Evolutionary conservation across 257 asterid species (phyloP).

Genomic region (Primulina eburnea): DNA sequence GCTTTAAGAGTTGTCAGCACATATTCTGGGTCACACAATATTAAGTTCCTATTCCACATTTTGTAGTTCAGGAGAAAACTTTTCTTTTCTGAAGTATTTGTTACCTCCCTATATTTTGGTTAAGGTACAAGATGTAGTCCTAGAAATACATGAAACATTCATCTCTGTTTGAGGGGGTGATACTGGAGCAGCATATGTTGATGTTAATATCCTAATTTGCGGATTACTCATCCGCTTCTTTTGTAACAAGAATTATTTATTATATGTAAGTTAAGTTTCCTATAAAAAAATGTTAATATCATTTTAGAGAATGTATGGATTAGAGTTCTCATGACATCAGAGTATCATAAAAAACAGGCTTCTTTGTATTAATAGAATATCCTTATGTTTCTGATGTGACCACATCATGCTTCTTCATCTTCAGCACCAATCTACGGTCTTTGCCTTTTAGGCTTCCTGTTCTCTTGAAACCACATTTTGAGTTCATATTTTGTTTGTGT

Average conservation of each 20-base stretch:
- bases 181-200: not conserved
- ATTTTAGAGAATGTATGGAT: not conserved
- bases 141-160: constrained; percentile 1
- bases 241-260: no score
- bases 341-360: not conserved
- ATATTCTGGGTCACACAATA: not conserved
- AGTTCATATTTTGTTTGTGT: constrained; percentile 20
- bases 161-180: constrained; percentile 1
- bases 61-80: constrained; percentile 1
- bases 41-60: constrained; percentile 1
- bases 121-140: not conserved
- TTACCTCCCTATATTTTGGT: not conserved
- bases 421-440: constrained; percentile 6
- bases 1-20: not conserved
- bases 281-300: not conserved
- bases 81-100: constrained; percentile 1
- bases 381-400: constrained; percentile 18
- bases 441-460: not conserved
- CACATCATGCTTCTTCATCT: constrained; percentile 7
- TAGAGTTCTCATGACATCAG: not conserved
- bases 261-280: no score
- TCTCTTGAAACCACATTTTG: constrained; percentile 21
- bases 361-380: constrained; percentile 2
- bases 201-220: not conserved
- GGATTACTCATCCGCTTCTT: no score